Base-by-base conservation (phyloP, 768 basidiomycete genomes). In the Kwoniella dejecticola region DNA sequence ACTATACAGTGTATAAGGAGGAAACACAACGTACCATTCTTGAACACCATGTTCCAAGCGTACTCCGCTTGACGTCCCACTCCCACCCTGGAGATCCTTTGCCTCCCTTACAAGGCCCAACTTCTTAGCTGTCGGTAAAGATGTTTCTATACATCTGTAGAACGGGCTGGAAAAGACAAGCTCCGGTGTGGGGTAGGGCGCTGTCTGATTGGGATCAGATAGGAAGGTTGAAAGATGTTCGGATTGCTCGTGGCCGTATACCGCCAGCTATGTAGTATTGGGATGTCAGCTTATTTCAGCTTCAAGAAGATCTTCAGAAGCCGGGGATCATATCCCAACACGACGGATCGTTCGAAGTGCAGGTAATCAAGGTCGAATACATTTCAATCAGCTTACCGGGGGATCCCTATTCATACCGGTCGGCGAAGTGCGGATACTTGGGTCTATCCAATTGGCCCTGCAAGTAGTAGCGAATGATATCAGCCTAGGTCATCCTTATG, bases 121-220 rank as follows among this genome's bases (percentile, higher is more conserved):
- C 3, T 64, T 64, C 19, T 53, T 29, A 1, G 66, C 60, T 4
- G 72, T 66, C 8, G 72, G 74, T 10, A 68, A 42, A 13, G 69
- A 66, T 7, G 77, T 78, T 62, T 79, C 69, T 33, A 79, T 74
- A 57, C 79, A 79, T 30, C 79, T 66, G 55, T 77, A 79, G 58
- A 79, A 79, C 0, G 79, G 73, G 24, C 63, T 66, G 8, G 65
- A 67, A 56, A 77, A 77, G 13, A 79, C 66, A 24, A 69, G 46
- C 44, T 79, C 76, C 0, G 79, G 78, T 6, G 63, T 63, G 17
- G 77, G 77, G 56, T 67, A 57, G 10, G 67, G 73, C 17, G 45
- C 45, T 7, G 61, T 57, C 5, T 60, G 33, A 15, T 58, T 42
- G 0, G 68, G 66, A 30, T 66, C 52, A 5, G 75, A 64, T 13